Base-by-base conservation (phyloP, 192 early-diverging fungal genomes). In the Cetraspora pellucida region DNA sequence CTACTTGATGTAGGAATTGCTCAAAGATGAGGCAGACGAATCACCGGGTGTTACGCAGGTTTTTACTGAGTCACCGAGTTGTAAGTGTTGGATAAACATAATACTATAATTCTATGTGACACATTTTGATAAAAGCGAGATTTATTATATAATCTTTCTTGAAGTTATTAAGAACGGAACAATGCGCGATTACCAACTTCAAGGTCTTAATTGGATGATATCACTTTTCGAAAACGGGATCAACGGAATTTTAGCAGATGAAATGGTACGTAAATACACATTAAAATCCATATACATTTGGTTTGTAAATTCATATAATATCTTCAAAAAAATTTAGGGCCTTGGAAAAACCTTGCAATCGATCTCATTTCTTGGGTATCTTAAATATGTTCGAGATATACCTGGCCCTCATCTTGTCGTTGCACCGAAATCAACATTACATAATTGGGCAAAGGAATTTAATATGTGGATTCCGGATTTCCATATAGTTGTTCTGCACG, bases 221-320 rank as follows among this genome's bases (percentile, higher is more conserved):
- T 96, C 94, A 2, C 86, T 99, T 57, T 97, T 90, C 75, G 91
- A 96, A 75, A 97, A 99, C 80, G 95, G 95, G n/a, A 95, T 99
- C 82, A 99, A 99, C 80, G 97, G 97, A 25, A 97, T 98, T 66
- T 82, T 99, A 44, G 96, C 97, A n/a, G 97, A 98, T 83, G 96
- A 98, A 83, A 97, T 98, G 96, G 93, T 92, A 83, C 65, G 59
- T 31, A 3, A 0, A 50, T n/a, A 8, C 10, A 23, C 47, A 37
- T 54, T n/a, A 31, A 52, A 27, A 60, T 37, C 43, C 23, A n/a
- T 30, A 44, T 73, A 67, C 45, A 37, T 14, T 63, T 30, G 50
- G 11, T 13, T 30, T 37, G 17, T 3, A 19, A 46, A 14, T 19
- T 10, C 23, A 16, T 25, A 60, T 3, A 49, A 14, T 9, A 8